Evolutionary conservation across 2,329 filamentous ascomycete genomes (phyloP), one percentile per base, ranked within the genome.

Genomic region (Tolypocladium pustulatum): DNA sequence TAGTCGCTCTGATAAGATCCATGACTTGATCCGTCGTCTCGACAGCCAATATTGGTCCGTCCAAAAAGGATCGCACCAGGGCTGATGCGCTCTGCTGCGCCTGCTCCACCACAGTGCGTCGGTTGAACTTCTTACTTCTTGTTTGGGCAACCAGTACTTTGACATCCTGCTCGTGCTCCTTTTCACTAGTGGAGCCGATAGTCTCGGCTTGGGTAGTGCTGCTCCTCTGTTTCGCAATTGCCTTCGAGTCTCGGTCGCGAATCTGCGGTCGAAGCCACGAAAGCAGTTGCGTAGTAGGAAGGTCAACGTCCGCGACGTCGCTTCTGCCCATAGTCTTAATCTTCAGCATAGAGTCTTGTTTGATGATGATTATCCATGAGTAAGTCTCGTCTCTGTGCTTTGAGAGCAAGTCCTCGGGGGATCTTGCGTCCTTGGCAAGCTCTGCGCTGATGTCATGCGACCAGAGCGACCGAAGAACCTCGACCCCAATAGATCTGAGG

Each of bases 51-150:
- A 97, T 89, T 0, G 91, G 91, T 0, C 90, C 90, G 36, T 88
- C 82, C 6, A 90, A 77, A 64, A 91, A 91, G 5, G 82, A 83
- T 37, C 87, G 83, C 15, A 91, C 81, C 40, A 92, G 78, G 58
- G 82, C 83, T 36, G 83, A 79, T 5, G 78, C 79, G 62, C 76
- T 79, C 59, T 69, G 71, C 72, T 84, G 84, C 61, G 87, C 87
- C 64, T 92, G 88, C 69, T 96, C 90, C 54, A 97, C 86, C 55
- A 97, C 91, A 34, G 87, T 87, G 68, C 86, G 86, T 57, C 93
- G 86, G 73, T 96, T 97, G 62, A 88, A 89, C 76, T 97, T 97
- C 74, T 96, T 97, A 72, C 87, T 91, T 66, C 87, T 86, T 55
- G 91, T 92, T 59, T 90, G 87, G 1, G 89, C 85, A 7, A 91